These are phyloP conservation scores for Phytophthora hibernalis DNA, from an alignment of 352 stramenopile genomes.

Conservation along the genomic window DNA sequence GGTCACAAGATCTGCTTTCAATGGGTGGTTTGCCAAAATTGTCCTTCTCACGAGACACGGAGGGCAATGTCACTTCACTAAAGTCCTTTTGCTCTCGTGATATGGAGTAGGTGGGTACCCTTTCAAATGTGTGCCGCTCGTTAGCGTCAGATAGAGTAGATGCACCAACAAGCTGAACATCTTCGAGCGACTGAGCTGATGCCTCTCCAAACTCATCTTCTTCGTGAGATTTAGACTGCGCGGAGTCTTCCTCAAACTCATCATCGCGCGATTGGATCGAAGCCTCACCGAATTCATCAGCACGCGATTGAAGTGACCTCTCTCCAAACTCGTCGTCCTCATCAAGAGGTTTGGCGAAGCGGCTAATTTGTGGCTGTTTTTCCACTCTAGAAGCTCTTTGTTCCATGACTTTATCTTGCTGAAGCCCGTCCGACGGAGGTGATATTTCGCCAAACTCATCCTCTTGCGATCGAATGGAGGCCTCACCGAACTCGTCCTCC, in stretches of 20 bases:
- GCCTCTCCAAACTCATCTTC: constrained; percentile 12
- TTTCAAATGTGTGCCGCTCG: background rate
- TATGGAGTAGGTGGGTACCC: background rate
- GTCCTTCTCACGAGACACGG: background rate
- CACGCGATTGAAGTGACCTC: background rate
- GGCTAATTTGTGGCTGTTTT: background rate
- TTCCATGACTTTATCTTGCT: background rate
- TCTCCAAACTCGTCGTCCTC: constrained; percentile 23
- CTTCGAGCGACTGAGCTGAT: background rate
- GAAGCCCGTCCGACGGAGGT: background rate
- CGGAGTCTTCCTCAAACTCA: constrained; percentile 10
- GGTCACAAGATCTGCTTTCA: background rate
- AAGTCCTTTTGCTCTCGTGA: background rate
- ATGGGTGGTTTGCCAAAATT: constrained; percentile 1
- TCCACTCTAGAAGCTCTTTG: background rate
- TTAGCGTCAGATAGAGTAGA: background rate
- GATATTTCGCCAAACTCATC: constrained; percentile 21
- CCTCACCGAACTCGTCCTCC: constrained; percentile 11
- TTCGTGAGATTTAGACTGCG: background rate
- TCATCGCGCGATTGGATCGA: constrained; percentile 16
- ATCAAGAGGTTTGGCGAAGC: background rate
- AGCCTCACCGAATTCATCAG: constrained; percentile 15
- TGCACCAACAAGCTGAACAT: background rate
- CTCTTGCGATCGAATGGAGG: background rate
- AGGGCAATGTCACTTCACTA: background rate